These are phyloP conservation scores for Starmerella bombicola DNA, from an alignment of 805 yeast genomes.

Conservation along the genomic window DNA sequence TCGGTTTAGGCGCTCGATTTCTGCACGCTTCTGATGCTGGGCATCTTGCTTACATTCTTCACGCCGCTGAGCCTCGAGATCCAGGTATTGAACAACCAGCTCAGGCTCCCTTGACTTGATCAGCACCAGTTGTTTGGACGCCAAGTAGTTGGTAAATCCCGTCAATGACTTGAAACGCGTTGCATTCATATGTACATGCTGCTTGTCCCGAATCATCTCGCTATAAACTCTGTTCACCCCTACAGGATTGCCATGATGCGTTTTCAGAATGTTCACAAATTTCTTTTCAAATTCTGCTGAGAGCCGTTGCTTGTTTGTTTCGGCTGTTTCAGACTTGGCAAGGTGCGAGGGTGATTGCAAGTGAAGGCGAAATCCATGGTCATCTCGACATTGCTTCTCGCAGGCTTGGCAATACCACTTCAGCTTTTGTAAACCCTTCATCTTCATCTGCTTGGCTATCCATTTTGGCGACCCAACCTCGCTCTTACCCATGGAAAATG, in stretches of 20 bases:
- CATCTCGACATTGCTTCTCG: constrained; percentile 87
- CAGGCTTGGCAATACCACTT: constrained; percentile 84
- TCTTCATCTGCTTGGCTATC: constrained; percentile 63
- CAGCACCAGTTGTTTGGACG: constrained; percentile 41
- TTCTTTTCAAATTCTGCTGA: constrained; percentile 48
- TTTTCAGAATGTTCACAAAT: constrained; percentile 49
- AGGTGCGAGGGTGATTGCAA: constrained; percentile 69
- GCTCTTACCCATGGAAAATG: background rate
- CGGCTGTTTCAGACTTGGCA: constrained; percentile 40
- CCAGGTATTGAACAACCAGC: constrained; percentile 4
- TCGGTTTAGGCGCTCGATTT: no score
- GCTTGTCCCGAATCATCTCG: constrained; percentile 68
- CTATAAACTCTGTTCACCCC: constrained; percentile 81
- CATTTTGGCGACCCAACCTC: constrained; percentile 33
- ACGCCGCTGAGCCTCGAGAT: constrained; percentile 1
- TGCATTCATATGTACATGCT: constrained; percentile 84
- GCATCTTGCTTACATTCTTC: background rate
- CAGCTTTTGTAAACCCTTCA: constrained; percentile 74
- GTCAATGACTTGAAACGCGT: constrained; percentile 67
- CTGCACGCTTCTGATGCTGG: background rate
- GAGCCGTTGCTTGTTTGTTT: constrained; percentile 43
- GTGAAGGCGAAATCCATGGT: constrained; percentile 89
- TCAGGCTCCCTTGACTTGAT: constrained; percentile 5
- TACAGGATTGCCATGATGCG: constrained; percentile 66
- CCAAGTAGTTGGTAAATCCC: constrained; percentile 48